phyloP scores from a whole-genome alignment of 176 grass and related monocot species.

The Alopecurus myosuroides region DNA sequence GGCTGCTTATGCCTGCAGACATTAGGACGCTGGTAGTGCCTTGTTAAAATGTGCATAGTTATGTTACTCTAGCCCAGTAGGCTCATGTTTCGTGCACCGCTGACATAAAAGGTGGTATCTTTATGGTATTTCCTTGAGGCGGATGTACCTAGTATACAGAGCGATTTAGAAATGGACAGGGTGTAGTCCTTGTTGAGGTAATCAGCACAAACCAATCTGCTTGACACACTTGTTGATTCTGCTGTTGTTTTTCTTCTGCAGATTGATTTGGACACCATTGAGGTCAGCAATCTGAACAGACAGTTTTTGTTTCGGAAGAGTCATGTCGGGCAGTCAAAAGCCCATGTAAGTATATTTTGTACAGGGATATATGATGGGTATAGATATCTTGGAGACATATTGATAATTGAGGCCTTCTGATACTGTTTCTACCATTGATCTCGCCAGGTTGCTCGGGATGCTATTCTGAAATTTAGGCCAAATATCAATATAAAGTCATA shows the following conservation, averaged over 20 bases:
- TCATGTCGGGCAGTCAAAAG: conserved; percentile 97
- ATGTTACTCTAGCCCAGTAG: background rate
- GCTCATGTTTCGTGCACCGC: background rate
- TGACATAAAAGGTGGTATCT: background rate
- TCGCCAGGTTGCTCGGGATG: conserved; percentile 80
- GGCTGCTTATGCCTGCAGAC: background rate
- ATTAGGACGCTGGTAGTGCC: background rate
- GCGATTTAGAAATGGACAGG: background rate
- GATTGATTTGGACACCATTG: conserved; percentile 99
- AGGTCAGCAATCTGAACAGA: conserved; percentile 97
- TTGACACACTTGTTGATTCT: background rate
- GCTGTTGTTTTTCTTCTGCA: conserved; percentile 24
- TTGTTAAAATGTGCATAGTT: background rate
- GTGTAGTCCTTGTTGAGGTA: background rate
- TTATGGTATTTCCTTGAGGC: background rate
- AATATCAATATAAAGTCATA: conserved; percentile 78
- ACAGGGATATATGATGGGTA: background rate
- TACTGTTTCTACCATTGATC: conserved; percentile 10
- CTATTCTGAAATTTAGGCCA: conserved; percentile 80
- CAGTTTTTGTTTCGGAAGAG: conserved; percentile 97
- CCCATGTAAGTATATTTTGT: conserved; percentile 57
- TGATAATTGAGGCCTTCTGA: background rate
- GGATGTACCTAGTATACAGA: background rate
- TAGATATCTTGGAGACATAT: background rate
- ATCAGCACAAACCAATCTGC: background rate